Base-by-base conservation (phyloP, 495 filamentous ascomycete species). In the Collariella sp. region DNA sequence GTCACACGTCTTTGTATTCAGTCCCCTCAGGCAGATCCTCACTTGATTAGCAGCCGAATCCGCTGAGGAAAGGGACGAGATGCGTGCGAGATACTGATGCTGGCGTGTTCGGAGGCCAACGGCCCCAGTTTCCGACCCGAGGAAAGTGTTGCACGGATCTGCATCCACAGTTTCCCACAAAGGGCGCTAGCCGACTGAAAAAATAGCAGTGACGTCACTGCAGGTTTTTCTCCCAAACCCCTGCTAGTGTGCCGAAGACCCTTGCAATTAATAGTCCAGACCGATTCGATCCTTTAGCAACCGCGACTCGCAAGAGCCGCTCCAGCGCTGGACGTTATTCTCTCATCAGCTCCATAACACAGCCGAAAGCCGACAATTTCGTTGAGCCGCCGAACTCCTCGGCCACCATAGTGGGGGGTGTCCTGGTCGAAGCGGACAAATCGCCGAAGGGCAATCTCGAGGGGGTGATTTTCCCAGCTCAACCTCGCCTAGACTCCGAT, bases 141-240 rank as follows among this genome's bases (percentile, higher is more conserved):
- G 36, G 55, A 23, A 24, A 50, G 46, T 38, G 18, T 26, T 36
- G 46, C 57, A 59, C 35, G 57, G 52, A 51, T 59, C 52, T 47
- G 19, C 42, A 58, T 58, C 55, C 55, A 35, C 36, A 16, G 13
- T 16, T 31, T 9, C 5, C 9, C 26, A 31, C 26, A 31, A 31
- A 31, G 12, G 19, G 13, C 35, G 42, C 38, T 15, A 43, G 51
- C 51, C 39, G 57, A 48, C 23, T 16, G 46, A 42, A 34, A 52
- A 31, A 16, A 43, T 23, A 46, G 12, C 16, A 34, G 52, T 60
- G 57, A 60, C 57, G 54, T 60, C 57, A 60, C 29, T 9, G 50
- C 31, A 35, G 6, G 4, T 12, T 46, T 26, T 56, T 47, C 26
- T 24, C 39, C 23, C 26, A 31, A 5, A 18, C 5, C 47, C 47